Evolutionary conservation across 305 asterid genomes (phyloP).

Genomic region (Vinca major): DNA sequence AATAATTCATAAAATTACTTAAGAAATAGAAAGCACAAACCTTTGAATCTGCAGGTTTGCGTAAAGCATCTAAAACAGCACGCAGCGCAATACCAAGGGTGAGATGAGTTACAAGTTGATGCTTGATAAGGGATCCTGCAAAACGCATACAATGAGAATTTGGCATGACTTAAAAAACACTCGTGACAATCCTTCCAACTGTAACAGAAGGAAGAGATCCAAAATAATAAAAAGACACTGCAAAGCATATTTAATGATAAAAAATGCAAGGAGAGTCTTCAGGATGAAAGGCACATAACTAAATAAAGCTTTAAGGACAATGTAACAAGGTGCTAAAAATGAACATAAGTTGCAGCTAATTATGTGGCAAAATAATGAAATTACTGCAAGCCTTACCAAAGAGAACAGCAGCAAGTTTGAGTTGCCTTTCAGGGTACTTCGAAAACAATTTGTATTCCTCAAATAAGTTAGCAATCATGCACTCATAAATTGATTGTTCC

Average conservation of each 20-base stretch:
- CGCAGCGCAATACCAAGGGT: slow-evolving; percentile 97
- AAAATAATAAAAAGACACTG: neutral
- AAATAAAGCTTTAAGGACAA: no score
- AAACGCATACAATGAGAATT: slow-evolving; percentile 17
- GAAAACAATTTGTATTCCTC: slow-evolving; percentile 85
- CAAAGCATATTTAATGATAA: neutral
- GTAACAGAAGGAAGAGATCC: neutral
- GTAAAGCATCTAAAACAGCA: slow-evolving; percentile 89
- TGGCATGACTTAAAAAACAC: neutral
- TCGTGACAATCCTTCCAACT: neutral
- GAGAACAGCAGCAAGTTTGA: slow-evolving; percentile 73
- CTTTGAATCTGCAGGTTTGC: slow-evolving; percentile 93
- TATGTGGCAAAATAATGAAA: slow-evolving; percentile 10
- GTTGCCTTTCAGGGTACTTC: slow-evolving; percentile 87
- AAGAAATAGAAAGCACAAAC: slow-evolving; percentile 31
- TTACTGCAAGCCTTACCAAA: slow-evolving; percentile 50
- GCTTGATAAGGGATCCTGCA: slow-evolving; percentile 87
- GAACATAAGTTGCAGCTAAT: neutral
- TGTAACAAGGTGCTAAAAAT: no score
- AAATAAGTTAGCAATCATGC: slow-evolving; percentile 82
- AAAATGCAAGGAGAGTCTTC: no score
- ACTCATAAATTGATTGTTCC: slow-evolving; percentile 76
- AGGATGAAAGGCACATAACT: no score
- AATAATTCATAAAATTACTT: neutral
- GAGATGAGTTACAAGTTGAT: slow-evolving; percentile 84